Evolutionary conservation across 2,329 filamentous ascomycete genomes (phyloP).

Genomic region (Trichophyton simii): DNA sequence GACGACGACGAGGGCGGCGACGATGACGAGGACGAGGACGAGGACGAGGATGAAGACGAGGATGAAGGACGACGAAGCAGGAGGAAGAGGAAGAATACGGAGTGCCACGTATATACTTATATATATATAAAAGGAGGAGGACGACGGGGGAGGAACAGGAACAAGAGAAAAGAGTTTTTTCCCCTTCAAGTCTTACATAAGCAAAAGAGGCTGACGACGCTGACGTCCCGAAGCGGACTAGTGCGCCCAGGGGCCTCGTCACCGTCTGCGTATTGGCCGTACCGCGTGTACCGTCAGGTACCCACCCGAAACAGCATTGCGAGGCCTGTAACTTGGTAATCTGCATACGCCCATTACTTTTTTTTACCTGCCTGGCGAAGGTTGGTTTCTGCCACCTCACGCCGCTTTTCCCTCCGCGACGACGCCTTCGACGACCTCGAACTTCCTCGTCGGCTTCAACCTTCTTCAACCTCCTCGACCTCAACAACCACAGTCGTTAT

Average conservation of each 20-base stretch:
- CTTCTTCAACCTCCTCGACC: conserved; percentile 10
- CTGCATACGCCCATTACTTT: not conserved
- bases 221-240: conserved; percentile 5
- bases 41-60: not conserved
- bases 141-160: too few relatives aligned
- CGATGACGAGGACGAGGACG: not conserved
- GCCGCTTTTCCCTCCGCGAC: not conserved
- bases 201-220: conserved; percentile 13
- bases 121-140: too few relatives aligned
- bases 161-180: not conserved
- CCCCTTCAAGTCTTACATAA: not conserved
- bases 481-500: not conserved
- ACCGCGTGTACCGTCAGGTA: conserved; percentile 4
- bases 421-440: conserved; percentile 11
- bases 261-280: conserved; percentile 7
- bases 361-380: not conserved
- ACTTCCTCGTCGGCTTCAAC: not conserved
- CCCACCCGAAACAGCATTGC: not conserved
- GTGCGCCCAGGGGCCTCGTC: conserved; percentile 10
- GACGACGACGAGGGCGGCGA: not conserved
- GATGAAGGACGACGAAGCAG: not conserved
- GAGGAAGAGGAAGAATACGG: not conserved
- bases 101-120: too few relatives aligned
- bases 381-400: not conserved
- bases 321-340: conserved; percentile 2